These are phyloP conservation scores for Leccinum imitatum DNA, from an alignment of 768 basidiomycete genomes.

Conservation along the genomic window DNA sequence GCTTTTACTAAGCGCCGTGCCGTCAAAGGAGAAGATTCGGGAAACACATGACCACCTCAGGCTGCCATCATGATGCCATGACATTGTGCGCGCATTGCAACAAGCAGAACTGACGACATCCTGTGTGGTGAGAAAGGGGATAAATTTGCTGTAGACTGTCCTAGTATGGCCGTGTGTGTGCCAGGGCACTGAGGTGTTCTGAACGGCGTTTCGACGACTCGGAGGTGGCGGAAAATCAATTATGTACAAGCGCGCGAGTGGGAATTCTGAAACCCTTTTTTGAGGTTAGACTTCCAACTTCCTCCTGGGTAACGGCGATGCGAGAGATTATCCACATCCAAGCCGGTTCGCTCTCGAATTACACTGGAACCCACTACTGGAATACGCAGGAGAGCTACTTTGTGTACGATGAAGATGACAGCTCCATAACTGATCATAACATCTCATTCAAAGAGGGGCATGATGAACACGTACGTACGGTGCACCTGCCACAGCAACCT, in stretches of 20 bases:
- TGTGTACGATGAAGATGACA: slow-evolving; percentile 45
- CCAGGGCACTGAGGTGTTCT: not conserved
- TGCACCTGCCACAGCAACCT: not conserved
- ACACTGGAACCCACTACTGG: slow-evolving; percentile 77
- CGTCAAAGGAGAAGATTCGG: not conserved
- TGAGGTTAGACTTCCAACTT: not conserved
- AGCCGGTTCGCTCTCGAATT: slow-evolving; percentile 66
- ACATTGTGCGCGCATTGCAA: not conserved
- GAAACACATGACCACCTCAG: not conserved
- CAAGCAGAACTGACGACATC: not conserved
- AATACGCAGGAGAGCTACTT: slow-evolving; percentile 77
- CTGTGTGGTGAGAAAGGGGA: slow-evolving; percentile 1
- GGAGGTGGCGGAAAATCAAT: not conserved
- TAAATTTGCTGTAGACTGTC: slow-evolving; percentile 3
- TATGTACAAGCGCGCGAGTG: not conserved
- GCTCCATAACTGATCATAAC: slow-evolving; percentile 46
- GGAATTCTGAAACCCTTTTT: slow-evolving; percentile 3
- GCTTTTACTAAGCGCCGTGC: not conserved
- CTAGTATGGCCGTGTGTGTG: not conserved
- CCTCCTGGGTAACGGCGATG: slow-evolving; percentile 39
- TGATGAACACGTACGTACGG: slow-evolving; percentile 44
- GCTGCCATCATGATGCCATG: not conserved
- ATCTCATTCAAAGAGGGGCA: slow-evolving; percentile 68
- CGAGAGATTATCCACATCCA: slow-evolving; percentile 80
- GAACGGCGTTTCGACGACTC: not conserved